A percentile compares a stretch with the other conserved stretches of the same genome.
Conservation (phyloP, 2,329 filamentous ascomycete genomes). For the Plectosphaerella sp. region DNA sequence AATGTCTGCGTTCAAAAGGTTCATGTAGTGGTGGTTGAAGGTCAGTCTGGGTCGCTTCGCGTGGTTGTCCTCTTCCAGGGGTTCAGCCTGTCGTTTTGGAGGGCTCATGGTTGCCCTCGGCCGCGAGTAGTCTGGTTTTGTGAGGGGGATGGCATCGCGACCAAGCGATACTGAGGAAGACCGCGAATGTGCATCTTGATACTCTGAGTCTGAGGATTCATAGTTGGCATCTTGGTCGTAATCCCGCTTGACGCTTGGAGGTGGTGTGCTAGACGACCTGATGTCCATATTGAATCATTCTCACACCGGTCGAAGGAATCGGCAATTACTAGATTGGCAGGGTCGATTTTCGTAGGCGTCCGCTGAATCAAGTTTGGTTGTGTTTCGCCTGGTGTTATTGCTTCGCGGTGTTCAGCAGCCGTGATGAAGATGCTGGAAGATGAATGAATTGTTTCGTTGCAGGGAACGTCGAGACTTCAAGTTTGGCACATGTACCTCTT, state of each 20-base stretch:
- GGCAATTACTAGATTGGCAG: too few species aligned
- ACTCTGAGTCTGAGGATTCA: not conserved
- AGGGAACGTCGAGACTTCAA: too few species aligned
- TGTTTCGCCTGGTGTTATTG: not conserved
- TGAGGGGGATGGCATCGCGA: not conserved
- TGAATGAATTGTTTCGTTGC: not conserved
- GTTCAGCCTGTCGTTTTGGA: conserved; percentile 24
- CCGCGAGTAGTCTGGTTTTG: not conserved
- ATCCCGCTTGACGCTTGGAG: not conserved
- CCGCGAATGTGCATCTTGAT: not conserved
- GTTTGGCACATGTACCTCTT: too few species aligned
- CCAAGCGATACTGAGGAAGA: not conserved
- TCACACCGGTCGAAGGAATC: not conserved
- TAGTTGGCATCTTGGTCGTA: not conserved
- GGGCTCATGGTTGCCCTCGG: not conserved
- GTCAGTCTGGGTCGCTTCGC: conserved; percentile 40
- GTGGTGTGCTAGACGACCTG: not conserved
- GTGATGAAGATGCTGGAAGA: too few species aligned
- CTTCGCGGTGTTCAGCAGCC: too few species aligned
- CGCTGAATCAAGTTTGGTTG: not conserved
- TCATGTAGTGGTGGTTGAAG: conserved; percentile 43
- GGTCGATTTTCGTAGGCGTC: not conserved
- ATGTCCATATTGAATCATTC: not conserved
- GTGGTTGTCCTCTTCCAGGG: conserved; percentile 17
- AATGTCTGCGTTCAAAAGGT: conserved; percentile 53